These are phyloP conservation scores for Globisporangium uncinulatum DNA, from an alignment of 352 stramenopile species.

Conservation along the genomic window DNA sequence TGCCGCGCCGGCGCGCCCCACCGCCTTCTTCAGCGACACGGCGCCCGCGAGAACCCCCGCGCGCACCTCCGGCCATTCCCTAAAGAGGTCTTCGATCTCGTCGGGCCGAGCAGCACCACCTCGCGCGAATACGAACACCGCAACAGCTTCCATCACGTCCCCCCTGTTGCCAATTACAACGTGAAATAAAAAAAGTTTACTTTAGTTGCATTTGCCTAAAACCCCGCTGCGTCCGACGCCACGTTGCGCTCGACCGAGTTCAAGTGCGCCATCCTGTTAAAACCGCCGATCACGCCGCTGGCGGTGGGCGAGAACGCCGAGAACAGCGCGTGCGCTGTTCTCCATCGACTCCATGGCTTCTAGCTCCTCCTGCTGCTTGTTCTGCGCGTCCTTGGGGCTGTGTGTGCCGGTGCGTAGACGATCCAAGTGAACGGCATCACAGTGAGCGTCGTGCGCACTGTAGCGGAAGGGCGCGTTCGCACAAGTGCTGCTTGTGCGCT, in stretches of 20 bases:
- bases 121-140: conserved; percentile 12
- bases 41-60: background rate
- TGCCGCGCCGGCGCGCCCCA: background rate
- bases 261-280: no score
- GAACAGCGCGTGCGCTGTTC: conserved; percentile 11
- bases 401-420: conserved; percentile 23
- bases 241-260: no score
- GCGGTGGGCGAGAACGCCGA: background rate
- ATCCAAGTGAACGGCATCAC: conserved; percentile 67
- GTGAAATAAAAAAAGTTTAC: background rate
- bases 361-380: conserved; percentile 2
- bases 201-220: no score
- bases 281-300: conserved; percentile 8
- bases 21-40: conserved; percentile 8
- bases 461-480: conserved; percentile 75
- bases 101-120: conserved; percentile 8
- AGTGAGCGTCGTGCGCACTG: conserved; percentile 58
- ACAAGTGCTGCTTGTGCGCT: conserved; percentile 79
- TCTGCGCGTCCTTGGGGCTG: no score
- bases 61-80: background rate
- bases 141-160: conserved; percentile 5
- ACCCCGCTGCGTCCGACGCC: no score
- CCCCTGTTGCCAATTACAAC: no score
- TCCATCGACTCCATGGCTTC: conserved; percentile 21
- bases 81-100: conserved; percentile 18